phyloP scores from a whole-genome alignment of 495 filamentous ascomycete species.

The Chaetomium tenue region DNA sequence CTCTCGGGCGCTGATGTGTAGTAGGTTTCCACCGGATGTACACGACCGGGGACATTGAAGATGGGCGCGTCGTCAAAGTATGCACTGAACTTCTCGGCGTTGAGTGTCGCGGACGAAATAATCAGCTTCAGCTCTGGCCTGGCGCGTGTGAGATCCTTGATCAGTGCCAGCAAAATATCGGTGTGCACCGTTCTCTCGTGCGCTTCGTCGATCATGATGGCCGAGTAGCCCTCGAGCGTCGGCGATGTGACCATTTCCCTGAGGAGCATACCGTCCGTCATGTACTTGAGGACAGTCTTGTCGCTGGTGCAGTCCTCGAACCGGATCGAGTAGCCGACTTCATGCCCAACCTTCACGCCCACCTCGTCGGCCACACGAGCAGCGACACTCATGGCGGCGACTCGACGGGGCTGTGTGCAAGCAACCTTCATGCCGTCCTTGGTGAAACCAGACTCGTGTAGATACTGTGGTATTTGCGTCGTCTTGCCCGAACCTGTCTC shows the following conservation, averaged over 20 bases:
- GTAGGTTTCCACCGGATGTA: conserved; percentile 88
- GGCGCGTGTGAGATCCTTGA: conserved; percentile 87
- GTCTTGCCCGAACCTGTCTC: conserved; percentile 90
- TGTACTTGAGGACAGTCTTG: conserved; percentile 92
- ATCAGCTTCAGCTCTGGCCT: conserved; percentile 86
- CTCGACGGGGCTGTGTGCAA: conserved; percentile 88
- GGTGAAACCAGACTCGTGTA: conserved; percentile 89
- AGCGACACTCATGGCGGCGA: conserved; percentile 95
- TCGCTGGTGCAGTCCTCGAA: conserved; percentile 94
- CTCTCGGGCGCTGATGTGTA: conserved; percentile 91
- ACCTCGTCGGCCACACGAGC: conserved; percentile 93
- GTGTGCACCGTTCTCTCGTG: conserved; percentile 92
- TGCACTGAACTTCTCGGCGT: conserved; percentile 86
- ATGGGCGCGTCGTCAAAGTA: conserved; percentile 97
- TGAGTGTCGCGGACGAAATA: conserved; percentile 93
- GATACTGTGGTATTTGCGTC: conserved; percentile 83
- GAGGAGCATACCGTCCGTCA: conserved; percentile 97
- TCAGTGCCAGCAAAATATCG: conserved; percentile 84
- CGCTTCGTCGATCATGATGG: conserved; percentile 95
- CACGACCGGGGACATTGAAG: conserved; percentile 90
- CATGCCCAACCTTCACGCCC: conserved; percentile 84
- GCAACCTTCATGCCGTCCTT: conserved; percentile 68
- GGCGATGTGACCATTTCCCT: conserved; percentile 91
- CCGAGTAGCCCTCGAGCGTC: conserved; percentile 77
- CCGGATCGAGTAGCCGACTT: conserved; percentile 93